phyloP scores from a whole-genome alignment of 2,329 filamentous ascomycete species.

The Cordyceps militaris region DNA sequence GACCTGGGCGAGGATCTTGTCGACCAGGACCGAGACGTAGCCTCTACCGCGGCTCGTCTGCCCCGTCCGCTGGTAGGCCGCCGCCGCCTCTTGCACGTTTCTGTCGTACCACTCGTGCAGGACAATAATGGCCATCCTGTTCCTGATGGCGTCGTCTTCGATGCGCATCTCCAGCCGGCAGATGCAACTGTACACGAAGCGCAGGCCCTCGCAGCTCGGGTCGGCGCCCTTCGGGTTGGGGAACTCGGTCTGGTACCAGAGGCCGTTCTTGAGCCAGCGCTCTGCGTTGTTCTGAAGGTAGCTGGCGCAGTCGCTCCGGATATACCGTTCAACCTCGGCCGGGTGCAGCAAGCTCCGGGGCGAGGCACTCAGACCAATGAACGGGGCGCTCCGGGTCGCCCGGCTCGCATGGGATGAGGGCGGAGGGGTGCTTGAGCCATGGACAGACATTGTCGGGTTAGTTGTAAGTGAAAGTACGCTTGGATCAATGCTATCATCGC shows the following conservation, averaged over 20 bases:
- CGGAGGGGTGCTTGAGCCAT: too few relatives aligned
- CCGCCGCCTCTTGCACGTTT: background rate
- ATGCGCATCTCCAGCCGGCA: slow-evolving; percentile 8
- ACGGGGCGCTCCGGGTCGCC: too few relatives aligned
- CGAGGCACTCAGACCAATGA: too few relatives aligned
- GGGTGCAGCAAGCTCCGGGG: too few relatives aligned
- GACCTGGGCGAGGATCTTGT: slow-evolving; percentile 3
- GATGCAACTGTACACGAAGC: background rate
- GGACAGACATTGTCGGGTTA: too few relatives aligned
- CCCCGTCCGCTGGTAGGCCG: background rate
- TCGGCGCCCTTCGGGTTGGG: background rate
- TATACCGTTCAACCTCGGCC: too few relatives aligned
- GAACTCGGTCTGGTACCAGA: background rate
- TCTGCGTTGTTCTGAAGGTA: too few relatives aligned
- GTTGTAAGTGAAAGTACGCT: too few relatives aligned
- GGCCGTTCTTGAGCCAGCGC: background rate
- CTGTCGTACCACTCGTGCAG: slow-evolving; percentile 7
- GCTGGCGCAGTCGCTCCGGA: too few relatives aligned
- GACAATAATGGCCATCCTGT: slow-evolving; percentile 5
- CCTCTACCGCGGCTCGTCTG: slow-evolving; percentile 6
- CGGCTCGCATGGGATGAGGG: too few relatives aligned
- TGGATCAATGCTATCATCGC: too few relatives aligned
- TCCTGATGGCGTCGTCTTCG: slow-evolving; percentile 4
- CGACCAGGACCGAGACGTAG: background rate
- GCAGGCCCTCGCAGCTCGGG: background rate